Evolutionary conservation across 805 yeast species (phyloP).

Genomic region (Brettanomyces sp.): DNA sequence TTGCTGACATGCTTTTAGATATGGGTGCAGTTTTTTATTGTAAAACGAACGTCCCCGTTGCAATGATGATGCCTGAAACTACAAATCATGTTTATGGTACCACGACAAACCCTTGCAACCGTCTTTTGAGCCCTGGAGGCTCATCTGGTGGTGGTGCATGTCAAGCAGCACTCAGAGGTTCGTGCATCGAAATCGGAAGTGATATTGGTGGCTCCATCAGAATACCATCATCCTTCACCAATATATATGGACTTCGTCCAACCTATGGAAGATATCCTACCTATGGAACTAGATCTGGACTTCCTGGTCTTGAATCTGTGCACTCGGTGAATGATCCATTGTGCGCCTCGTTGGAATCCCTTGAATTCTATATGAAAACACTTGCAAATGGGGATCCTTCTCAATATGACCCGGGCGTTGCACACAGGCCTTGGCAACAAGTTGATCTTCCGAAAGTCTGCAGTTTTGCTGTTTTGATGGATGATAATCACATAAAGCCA

Average conservation of each 20-base stretch:
- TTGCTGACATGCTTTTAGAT: constrained; percentile 29
- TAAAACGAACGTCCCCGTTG: constrained; percentile 49
- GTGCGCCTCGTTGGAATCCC: constrained; percentile 37
- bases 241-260: constrained; percentile 24
- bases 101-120: constrained; percentile 41
- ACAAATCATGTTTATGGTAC: constrained; percentile 41
- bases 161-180: constrained; percentile 42
- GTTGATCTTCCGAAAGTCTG: constrained; percentile 27
- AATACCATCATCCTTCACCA: constrained; percentile 22
- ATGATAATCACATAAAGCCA: constrained; percentile 36
- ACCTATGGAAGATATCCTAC: constrained; percentile 26
- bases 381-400: constrained; percentile 25
- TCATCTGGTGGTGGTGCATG: constrained; percentile 62
- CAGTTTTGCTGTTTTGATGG: constrained; percentile 29
- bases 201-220: constrained; percentile 45
- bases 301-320: constrained; percentile 43
- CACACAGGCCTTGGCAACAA: constrained; percentile 35
- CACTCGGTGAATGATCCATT: constrained; percentile 48
- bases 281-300: constrained; percentile 28
- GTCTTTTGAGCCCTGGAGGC: constrained; percentile 49
- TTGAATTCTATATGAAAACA: constrained; percentile 37
- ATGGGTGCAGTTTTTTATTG: constrained; percentile 45
- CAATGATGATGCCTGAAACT: constrained; percentile 52
- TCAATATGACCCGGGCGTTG: constrained; percentile 33
- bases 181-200: constrained; percentile 50